Percentiles rank a stretch among this genome's conserved stretches.
phyloP scores from a whole-genome alignment of 108 stramenopile genomes.

The Fragilariopsis cylindrus region DNA sequence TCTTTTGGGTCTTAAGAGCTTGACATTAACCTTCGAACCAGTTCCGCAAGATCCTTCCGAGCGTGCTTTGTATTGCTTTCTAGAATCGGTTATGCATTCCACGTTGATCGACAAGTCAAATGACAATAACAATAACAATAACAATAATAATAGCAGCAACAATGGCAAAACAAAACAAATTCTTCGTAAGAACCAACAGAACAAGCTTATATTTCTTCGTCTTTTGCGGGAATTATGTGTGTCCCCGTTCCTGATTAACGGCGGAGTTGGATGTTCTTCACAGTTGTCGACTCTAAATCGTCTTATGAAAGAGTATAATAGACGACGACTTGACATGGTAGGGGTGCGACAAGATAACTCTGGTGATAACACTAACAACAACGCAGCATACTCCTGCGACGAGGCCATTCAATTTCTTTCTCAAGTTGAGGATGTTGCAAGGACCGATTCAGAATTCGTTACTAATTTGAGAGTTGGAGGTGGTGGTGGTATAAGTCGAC shows the following conservation, averaged over 20 bases:
- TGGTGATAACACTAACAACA: not conserved
- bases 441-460: constrained; percentile 36
- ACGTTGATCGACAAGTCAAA: not conserved
- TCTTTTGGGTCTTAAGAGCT: constrained; percentile 43
- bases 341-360: not conserved
- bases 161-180: not conserved
- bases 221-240: constrained; percentile 16
- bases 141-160: no score
- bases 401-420: constrained; percentile 38
- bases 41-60: constrained; percentile 52
- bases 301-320: constrained; percentile 9
- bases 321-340: not conserved
- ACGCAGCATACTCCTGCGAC: constrained; percentile 29
- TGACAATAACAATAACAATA: not conserved
- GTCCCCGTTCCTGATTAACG: constrained; percentile 15
- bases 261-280: constrained; percentile 16
- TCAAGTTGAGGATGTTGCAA: constrained; percentile 27
- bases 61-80: constrained; percentile 57
- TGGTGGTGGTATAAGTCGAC: constrained; percentile 30
- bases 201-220: constrained; percentile 15
- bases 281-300: constrained; percentile 18
- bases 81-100: constrained; percentile 46
- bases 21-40: constrained; percentile 45
- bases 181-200: constrained; percentile 1
- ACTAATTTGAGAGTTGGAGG: constrained; percentile 36